Evolutionary conservation across 2,329 filamentous ascomycete genomes (phyloP), one percentile per base, ranked within the genome.

Genomic region (Magnaporthiopsis incrustans): DNA sequence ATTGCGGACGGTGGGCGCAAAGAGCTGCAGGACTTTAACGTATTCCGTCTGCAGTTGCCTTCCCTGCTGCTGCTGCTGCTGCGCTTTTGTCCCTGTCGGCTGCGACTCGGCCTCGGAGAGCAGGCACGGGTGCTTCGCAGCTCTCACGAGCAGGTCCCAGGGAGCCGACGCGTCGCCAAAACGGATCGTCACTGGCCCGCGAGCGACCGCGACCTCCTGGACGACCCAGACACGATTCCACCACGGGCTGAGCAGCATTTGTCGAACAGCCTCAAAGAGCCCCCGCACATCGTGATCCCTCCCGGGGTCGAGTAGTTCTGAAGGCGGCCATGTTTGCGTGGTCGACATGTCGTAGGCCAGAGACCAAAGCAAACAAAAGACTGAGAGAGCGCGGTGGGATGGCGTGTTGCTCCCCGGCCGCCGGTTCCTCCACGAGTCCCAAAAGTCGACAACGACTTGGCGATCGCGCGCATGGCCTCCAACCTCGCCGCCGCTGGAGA

Each of bases 131-230:
- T 32, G 25, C 27, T 15, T 4, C 27, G 57, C 27, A 7, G 57
- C 57, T 22, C 25, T 30, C 6, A 33, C 57, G 7, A 59, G 15
- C 32, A 35, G 6, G 27, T 35, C 32, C 58, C 30, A 60, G 22
- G 58, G 58, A 4, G 58, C 27, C 27, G 58, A 32, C 6, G 25
- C 32, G 14, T 60, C 58, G 30, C 58, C 58, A 22, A 60, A 35
- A 14, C 26, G 26, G 3, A 60, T 12, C 5, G 67, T 56, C 2
- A 63, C 58, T 0, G 67, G 66, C 14, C 26, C 32, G 32, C 27
- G 57, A 1, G 67, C 65, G 22, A 68, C 64, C 0, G 67, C 65
- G 3, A 68, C 65, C 27, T 68, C 68, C 33, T 69, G 68, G 0
- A 70, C 59, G 4, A 68, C 61, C 67, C 57, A 60, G 22, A 60